Conservation (phyloP, 495 filamentous ascomycete genomes). For the Tetracladium marchalianum region DNA sequence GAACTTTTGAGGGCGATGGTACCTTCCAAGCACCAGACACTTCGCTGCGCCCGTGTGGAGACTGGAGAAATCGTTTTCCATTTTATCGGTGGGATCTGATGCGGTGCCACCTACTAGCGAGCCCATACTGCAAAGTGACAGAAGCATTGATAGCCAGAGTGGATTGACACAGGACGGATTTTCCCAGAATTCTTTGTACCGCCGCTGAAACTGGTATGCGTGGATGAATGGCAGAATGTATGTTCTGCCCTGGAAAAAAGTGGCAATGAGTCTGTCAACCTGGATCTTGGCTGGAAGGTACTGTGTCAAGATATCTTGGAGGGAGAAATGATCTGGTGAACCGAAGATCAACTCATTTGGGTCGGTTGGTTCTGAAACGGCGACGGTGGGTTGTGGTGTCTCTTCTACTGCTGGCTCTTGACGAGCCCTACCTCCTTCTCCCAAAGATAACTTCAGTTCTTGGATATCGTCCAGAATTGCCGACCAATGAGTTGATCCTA, state of each 20-base stretch:
- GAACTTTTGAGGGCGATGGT: slow-evolving; percentile 30
- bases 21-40: slow-evolving; percentile 33
- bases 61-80: slow-evolving; percentile 5
- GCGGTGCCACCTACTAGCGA: slow-evolving; percentile 23
- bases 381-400: no score
- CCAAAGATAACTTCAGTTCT: background rate
- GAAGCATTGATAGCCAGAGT: slow-evolving; percentile 37
- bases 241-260: slow-evolving; percentile 36
- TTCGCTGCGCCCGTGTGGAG: slow-evolving; percentile 15
- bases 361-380: no score
- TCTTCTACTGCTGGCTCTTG: no score
- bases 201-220: slow-evolving; percentile 28
- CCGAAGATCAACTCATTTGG: slow-evolving; percentile 10
- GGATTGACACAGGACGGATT: slow-evolving; percentile 24
- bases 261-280: slow-evolving; percentile 30
- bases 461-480: slow-evolving; percentile 7
- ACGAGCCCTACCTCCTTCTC: no score
- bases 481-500: slow-evolving; percentile 9
- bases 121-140: slow-evolving; percentile 31
- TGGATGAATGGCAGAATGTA: slow-evolving; percentile 32
- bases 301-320: slow-evolving; percentile 6
- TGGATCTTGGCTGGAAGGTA: slow-evolving; percentile 27
- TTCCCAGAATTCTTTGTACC: slow-evolving; percentile 40
- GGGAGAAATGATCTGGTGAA: background rate
- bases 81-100: slow-evolving; percentile 6